These are phyloP conservation scores for Cucurbita maxima DNA, from an alignment of 306 rosid species.

Conservation along the genomic window DNA sequence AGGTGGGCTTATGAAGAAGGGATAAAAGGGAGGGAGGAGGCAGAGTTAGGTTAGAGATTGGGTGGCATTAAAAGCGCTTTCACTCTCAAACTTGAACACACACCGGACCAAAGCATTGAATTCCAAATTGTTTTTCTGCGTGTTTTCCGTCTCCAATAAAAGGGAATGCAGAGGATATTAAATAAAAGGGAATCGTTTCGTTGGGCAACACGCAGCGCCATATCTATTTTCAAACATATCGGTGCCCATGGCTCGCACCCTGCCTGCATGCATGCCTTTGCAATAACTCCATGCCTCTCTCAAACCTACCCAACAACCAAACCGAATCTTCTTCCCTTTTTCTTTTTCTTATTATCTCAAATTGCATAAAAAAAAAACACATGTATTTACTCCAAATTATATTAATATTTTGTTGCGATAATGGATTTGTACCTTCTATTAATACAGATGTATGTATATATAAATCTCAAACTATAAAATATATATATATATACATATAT, in stretches of 20 bases:
- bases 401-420: no score
- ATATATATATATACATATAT: no score
- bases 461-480: no score
- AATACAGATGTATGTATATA: no score
- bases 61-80: constrained; percentile 3
- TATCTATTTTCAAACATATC: not conserved
- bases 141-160: no score
- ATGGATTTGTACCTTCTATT: no score
- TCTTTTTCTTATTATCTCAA: no score
- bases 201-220: not conserved
- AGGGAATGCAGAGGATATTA: not conserved
- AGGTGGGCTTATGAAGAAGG: not conserved
- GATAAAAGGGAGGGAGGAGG: not conserved
- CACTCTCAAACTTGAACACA: not conserved
- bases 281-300: not conserved
- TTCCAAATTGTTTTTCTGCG: not conserved
- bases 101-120: not conserved
- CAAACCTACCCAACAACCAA: not conserved
- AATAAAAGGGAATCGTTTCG: not conserved
- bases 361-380: no score
- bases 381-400: no score
- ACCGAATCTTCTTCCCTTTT: not conserved
- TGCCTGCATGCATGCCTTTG: not conserved
- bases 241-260: not conserved
- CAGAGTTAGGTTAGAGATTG: not conserved